Evolutionary conservation across 2,329 filamentous ascomycete species (phyloP), one percentile per base, ranked within the genome.

Genomic region (Fusarium longipes): DNA sequence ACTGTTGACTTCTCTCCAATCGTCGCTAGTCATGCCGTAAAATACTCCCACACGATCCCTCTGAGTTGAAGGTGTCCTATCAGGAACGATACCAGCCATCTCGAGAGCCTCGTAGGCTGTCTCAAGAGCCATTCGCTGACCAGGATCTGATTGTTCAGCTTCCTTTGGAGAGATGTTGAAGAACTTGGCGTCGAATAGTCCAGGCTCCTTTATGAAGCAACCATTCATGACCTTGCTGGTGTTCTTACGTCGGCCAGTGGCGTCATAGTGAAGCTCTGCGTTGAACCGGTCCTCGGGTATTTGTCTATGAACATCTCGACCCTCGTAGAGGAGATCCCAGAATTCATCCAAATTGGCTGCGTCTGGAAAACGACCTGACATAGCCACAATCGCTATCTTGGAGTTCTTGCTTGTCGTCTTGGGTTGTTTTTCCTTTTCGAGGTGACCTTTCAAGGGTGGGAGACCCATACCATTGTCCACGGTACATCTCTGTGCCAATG

Each of bases 151-250:
- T 70, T 92, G 89, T 44, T 86, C 84, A 12, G 91, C 91, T 77
- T 95, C 92, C 62, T 89, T 86, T 2, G 92, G 91, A 33, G 91
- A 93, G 84, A 95, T 93, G 76, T 92, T 92, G 84, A 95, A 95
- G 81, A 95, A 93, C 1, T 86, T 82, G 2, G 90, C 86, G 72
- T 95, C 92, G 68, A 95, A 94, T 12, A 90, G 80, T 43, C 89
- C 90, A 0, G 91, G 90, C 50, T 92, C 83, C 33, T 92, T 86
- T 54, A 93, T 78, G 67, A 79, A 93, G 78, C 89, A 92, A 9
- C 91, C 91, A 64, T 87, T 92, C 14, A 87, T 88, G 3, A 89
- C 90, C 67, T 89, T 85, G 27, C 85, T 89, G 47, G 90, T 91
- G 76, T 91, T 92, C 75, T 87, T 88, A 35, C 81, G 83, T 73